Evolutionary conservation across 768 basidiomycete species (phyloP).

Genomic region (Tricholoma hemisulphureum): DNA sequence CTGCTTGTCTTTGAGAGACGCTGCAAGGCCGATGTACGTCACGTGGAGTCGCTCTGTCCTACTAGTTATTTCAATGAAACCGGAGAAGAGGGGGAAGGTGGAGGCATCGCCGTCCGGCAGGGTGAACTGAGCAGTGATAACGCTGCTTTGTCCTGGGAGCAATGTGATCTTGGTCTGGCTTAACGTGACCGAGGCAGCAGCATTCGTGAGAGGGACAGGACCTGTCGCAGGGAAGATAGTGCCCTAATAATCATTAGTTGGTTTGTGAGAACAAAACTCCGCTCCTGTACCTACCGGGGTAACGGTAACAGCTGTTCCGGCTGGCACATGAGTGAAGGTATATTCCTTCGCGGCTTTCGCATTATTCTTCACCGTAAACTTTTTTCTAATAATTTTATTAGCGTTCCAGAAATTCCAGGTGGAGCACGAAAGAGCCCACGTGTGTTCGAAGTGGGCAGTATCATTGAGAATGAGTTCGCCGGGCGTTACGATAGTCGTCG

Average conservation of each 20-base stretch:
- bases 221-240: slow-evolving; percentile 42
- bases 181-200: slow-evolving; percentile 47
- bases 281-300: slow-evolving; percentile 30
- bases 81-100: slow-evolving; percentile 58
- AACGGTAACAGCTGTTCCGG: slow-evolving; percentile 52
- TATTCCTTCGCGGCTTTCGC: slow-evolving; percentile 43
- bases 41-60: slow-evolving; percentile 37
- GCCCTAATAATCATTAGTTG: slow-evolving; percentile 25
- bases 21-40: slow-evolving; percentile 45
- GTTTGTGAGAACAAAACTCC: not conserved
- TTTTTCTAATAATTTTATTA: too few species aligned
- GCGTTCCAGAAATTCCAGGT: too few species aligned
- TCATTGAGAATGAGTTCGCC: slow-evolving; percentile 63
- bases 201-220: slow-evolving; percentile 49
- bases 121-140: slow-evolving; percentile 44
- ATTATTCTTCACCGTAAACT: slow-evolving; percentile 53
- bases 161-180: slow-evolving; percentile 45
- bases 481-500: slow-evolving; percentile 51
- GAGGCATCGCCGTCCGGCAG: slow-evolving; percentile 37
- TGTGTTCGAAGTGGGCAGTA: too few species aligned
- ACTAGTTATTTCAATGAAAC: slow-evolving; percentile 50
- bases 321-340: slow-evolving; percentile 51
- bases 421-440: too few species aligned
- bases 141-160: slow-evolving; percentile 38
- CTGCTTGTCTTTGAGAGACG: slow-evolving; percentile 43